Conservation (phyloP, 2,329 filamentous ascomycete species). For the Ceratocystis cubensis region DNA sequence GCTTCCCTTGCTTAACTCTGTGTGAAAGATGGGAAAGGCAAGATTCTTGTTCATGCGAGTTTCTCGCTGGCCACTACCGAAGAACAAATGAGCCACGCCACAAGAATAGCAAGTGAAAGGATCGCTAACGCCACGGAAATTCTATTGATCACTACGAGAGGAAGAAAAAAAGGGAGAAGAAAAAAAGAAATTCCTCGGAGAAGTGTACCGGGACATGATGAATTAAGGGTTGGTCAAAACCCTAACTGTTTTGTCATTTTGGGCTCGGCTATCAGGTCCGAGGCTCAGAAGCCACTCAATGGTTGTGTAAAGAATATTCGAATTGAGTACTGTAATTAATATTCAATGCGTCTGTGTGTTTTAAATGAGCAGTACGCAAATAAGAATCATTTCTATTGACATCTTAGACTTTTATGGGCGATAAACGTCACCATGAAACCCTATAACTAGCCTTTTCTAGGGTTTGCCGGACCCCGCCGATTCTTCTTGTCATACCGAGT, state of each 20-base stretch:
- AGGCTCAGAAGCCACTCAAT: not conserved
- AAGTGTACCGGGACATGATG: not conserved
- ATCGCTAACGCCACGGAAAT: not conserved
- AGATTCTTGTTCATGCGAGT: not conserved
- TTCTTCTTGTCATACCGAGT: not conserved
- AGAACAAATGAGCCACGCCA: not conserved
- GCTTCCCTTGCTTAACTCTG: too few relatives aligned
- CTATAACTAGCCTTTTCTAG: not conserved
- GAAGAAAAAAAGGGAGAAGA: not conserved
- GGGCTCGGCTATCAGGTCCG: not conserved
- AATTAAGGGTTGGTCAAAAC: not conserved
- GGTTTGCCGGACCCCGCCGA: not conserved
- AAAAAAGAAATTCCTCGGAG: not conserved
- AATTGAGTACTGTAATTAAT: too few relatives aligned
- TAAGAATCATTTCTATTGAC: too few relatives aligned
- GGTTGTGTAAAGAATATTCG: too few relatives aligned
- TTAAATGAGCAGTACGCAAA: too few relatives aligned
- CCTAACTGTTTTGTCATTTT: not conserved
- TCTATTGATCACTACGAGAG: not conserved
- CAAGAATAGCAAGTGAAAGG: not conserved
- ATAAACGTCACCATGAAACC: not conserved
- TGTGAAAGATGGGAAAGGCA: not conserved
- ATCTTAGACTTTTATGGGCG: not conserved
- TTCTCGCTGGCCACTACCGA: not conserved
- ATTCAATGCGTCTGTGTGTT: too few relatives aligned